Base-by-base conservation (phyloP, 495 filamentous ascomycete genomes). In the Delitschia confertaspora region DNA sequence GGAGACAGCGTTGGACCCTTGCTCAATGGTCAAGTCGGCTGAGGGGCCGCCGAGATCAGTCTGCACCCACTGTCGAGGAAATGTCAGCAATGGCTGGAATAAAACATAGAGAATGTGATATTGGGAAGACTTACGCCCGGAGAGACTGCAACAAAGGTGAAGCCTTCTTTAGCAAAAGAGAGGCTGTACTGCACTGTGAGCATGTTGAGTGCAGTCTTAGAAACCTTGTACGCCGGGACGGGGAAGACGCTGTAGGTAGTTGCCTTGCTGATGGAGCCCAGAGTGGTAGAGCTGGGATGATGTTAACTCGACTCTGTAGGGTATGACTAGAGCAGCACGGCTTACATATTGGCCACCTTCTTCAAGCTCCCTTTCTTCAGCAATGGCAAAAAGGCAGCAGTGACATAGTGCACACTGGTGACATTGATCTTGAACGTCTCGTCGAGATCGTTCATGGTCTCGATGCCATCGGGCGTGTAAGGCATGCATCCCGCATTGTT, bases 171-270 rank as follows among this genome's bases (percentile, higher is more conserved):
- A 2, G 51, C 62, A 41, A 64, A 68, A 11, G 60, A 51, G 29
- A 62, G 42, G 0, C 70, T 61, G 38, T 72, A 72, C 43, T 73
- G 67, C 0, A 68, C 60, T 2, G 66, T 74, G 4, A 76, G 48
- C 55, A 67, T 65, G 38, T 75, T 73, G 36, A 72, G 38, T 2
- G 68, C 69, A 0, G 71, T 67, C 52, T 76, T 77, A 24, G 65
- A 58, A 43, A 75, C 64, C 47, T 70, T 73, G 48, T 77, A 76
- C 4, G 66, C 66, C 4, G 68, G 70, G 6, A 24, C 45, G 0
- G 60, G 59, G 8, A 49, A 27, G 7, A 36, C 24, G 2, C 34
- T 38, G 34, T 51, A 63, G 4, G 26, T 33, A 16, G 18, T n/a
- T 5, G 36, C 36, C 19, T 20, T 22, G 19, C 19, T 14, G 4